phyloP scores from a whole-genome alignment of 495 filamentous ascomycete species.

The Tuber umbilicatum region DNA sequence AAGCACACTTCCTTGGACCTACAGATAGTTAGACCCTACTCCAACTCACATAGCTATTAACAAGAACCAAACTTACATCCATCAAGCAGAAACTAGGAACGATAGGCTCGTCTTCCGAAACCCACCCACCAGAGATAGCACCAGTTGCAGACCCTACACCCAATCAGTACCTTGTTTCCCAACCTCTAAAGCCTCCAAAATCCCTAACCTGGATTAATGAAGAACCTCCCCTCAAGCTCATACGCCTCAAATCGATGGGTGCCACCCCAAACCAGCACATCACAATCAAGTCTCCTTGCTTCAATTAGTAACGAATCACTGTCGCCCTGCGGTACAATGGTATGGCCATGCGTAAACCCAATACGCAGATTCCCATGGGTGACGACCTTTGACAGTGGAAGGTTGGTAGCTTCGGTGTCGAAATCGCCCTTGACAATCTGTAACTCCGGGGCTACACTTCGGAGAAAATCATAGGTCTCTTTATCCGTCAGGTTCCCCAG shows the following conservation, averaged over 20 bases:
- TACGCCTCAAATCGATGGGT: constrained; percentile 97
- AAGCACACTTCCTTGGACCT: constrained; percentile 97
- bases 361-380: constrained; percentile 89
- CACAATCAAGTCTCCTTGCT: constrained; percentile 90
- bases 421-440: constrained; percentile 92
- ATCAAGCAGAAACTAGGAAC: constrained; percentile 96
- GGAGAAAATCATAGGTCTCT: constrained; percentile 90
- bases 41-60: constrained; percentile 6
- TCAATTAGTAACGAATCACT: constrained; percentile 87
- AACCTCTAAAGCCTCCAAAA: constrained; percentile 50
- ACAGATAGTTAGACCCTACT: constrained; percentile 10
- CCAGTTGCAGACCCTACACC: constrained; percentile 34
- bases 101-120: constrained; percentile 68
- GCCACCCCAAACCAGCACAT: constrained; percentile 95
- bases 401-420: constrained; percentile 84
- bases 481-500: constrained; percentile 95
- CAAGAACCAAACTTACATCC: constrained; percentile 67
- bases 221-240: constrained; percentile 97
- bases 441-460: constrained; percentile 81
- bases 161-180: constrained; percentile 3
- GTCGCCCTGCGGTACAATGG: constrained; percentile 83
- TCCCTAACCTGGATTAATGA: constrained; percentile 94
- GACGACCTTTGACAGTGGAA: constrained; percentile 87
- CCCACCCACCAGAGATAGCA: constrained; percentile 50
- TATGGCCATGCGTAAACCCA: constrained; percentile 94